phyloP scores from a whole-genome alignment of 345 rosid genomes.

The Bruguiera parviflora region DNA sequence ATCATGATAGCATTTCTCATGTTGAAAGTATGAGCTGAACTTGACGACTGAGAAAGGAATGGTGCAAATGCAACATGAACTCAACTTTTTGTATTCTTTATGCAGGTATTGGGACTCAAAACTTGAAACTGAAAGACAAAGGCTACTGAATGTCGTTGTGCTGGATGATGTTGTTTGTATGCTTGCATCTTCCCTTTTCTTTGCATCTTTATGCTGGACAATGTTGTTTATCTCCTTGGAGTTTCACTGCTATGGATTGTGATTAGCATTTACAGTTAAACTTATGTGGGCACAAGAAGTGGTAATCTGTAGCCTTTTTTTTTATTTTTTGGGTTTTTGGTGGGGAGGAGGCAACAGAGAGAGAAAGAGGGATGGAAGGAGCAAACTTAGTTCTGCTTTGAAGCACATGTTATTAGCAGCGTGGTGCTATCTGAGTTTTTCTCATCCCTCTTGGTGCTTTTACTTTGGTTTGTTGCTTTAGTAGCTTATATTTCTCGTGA shows the following conservation, averaged over 20 bases:
- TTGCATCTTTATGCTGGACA: background rate
- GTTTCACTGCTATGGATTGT: background rate
- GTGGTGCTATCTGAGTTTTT: background rate
- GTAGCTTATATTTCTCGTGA: background rate
- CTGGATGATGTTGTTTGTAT: constrained; percentile 68
- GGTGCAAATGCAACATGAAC: background rate
- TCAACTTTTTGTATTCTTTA: constrained; percentile 10
- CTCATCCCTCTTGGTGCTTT: background rate
- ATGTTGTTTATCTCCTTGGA: background rate
- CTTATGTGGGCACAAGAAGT: background rate
- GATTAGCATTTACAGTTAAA: background rate
- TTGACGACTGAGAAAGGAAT: background rate
- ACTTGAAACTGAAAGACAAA: constrained; percentile 80
- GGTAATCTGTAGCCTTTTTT: background rate
- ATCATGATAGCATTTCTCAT: background rate
- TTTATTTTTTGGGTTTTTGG: no score
- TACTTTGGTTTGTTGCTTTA: background rate
- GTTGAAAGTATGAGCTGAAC: background rate
- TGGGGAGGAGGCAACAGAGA: constrained; percentile 12
- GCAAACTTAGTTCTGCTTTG: background rate
- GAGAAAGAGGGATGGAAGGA: constrained; percentile 46
- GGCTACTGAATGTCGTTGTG: constrained; percentile 58
- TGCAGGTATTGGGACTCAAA: constrained; percentile 90
- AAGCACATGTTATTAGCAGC: background rate
- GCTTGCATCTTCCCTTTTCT: constrained; percentile 10